A percentile compares a stretch with the other conserved stretches of the same genome.
Evolutionary conservation across 768 basidiomycete genomes (phyloP).

Genomic region (Suillus placidus): DNA sequence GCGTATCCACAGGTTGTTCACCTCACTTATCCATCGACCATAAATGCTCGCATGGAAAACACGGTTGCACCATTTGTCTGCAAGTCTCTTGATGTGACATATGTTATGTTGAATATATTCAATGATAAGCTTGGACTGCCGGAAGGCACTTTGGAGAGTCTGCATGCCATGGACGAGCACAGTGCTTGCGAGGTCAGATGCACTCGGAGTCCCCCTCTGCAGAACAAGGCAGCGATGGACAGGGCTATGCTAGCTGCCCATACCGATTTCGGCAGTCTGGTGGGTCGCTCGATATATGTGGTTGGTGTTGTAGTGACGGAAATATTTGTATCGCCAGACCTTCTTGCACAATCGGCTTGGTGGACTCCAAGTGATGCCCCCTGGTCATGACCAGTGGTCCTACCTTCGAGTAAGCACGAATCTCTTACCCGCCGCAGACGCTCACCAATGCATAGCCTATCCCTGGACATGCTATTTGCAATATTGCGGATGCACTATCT

Average conservation of each 20-base stretch:
- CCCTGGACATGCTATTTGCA: conserved; percentile 60
- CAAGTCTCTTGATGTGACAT: conserved; percentile 59
- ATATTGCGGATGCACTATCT: conserved; percentile 62
- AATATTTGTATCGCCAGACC: conserved; percentile 40
- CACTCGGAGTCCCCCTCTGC: conserved; percentile 50
- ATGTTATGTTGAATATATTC: conserved; percentile 55
- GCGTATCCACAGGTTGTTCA: conserved; percentile 56
- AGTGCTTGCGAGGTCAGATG: conserved; percentile 63
- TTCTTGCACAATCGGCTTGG: conserved; percentile 73
- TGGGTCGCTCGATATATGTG: conserved; percentile 31
- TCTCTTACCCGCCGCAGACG: neutral
- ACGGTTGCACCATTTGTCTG: conserved; percentile 57
- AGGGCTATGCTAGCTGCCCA: conserved; percentile 61
- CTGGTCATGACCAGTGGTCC: conserved; percentile 63
- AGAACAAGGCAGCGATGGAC: conserved; percentile 27
- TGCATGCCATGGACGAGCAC: conserved; percentile 47
- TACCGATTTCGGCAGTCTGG: conserved; percentile 76
- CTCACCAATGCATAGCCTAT: conserved; percentile 40
- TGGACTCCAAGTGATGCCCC: conserved; percentile 68
- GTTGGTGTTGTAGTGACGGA: neutral
- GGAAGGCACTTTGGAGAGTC: conserved; percentile 43
- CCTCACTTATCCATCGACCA: conserved; percentile 58
- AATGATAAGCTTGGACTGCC: conserved; percentile 59
- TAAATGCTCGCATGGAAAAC: conserved; percentile 51
- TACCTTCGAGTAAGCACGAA: conserved; percentile 56